Conservation (phyloP, 2,329 filamentous ascomycete genomes). For the Neofusicoccum sp. region DNA sequence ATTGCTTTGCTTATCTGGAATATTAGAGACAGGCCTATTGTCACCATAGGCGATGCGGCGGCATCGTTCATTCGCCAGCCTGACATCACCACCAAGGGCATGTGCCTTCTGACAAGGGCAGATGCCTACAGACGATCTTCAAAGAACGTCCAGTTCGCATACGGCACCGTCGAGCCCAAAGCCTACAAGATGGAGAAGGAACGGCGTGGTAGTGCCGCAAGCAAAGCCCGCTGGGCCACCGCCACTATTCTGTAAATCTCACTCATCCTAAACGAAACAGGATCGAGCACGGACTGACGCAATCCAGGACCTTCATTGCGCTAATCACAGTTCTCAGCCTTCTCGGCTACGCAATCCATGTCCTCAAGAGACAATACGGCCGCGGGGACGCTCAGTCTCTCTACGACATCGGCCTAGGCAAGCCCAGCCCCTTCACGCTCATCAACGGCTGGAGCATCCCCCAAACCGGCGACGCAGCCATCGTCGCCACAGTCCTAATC, state of each 20-base stretch:
- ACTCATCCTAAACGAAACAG: too few relatives aligned
- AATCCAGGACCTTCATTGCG: not conserved
- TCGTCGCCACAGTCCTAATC: slow-evolving; percentile 25
- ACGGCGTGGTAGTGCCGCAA: not conserved
- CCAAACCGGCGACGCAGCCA: not conserved
- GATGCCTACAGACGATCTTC: not conserved
- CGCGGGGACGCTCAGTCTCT: not conserved
- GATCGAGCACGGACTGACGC: not conserved
- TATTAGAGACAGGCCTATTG: slow-evolving; percentile 22
- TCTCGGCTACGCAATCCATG: not conserved
- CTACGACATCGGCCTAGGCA: not conserved
- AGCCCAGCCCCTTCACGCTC: not conserved
- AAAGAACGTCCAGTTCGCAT: not conserved
- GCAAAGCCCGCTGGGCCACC: not conserved
- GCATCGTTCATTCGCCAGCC: slow-evolving; percentile 26
- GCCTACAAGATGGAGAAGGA: not conserved
- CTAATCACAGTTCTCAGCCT: not conserved
- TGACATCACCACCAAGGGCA: slow-evolving; percentile 5
- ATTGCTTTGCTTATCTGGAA: not conserved
- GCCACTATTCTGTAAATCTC: not conserved
- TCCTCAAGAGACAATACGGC: not conserved
- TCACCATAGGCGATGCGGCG: slow-evolving; percentile 31
- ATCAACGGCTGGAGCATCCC: not conserved
- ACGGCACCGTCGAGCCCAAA: not conserved
- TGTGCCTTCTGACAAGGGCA: not conserved